Conservation (phyloP, 2,329 filamentous ascomycete species). For the Phoma herbarum region DNA sequence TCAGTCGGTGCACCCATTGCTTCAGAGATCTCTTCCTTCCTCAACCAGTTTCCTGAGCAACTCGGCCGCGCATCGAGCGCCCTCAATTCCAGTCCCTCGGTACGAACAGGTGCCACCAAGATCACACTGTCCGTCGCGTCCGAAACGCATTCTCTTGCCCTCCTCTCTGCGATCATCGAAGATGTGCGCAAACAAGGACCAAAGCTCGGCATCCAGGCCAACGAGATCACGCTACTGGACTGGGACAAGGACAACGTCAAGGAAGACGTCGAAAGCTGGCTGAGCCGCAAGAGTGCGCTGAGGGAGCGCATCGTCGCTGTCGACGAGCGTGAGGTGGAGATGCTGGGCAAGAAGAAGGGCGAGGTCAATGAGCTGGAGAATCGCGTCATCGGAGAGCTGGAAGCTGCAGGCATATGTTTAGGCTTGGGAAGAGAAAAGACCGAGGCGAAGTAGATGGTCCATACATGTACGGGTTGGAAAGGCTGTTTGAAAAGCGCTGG, state of each 20-base stretch:
- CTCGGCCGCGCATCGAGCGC: conserved; percentile 75
- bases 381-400: conserved; percentile 67
- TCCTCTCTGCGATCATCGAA: conserved; percentile 77
- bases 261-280: conserved; percentile 85
- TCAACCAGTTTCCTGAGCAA: conserved; percentile 88
- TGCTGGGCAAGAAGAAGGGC: conserved; percentile 54
- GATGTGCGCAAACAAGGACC: conserved; percentile 64
- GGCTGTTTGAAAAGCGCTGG: conserved; percentile 7
- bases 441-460: conserved; percentile 16
- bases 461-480: not conserved
- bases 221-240: conserved; percentile 73
- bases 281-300: conserved; percentile 73
- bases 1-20: conserved; percentile 83
- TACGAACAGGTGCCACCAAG: conserved; percentile 53
- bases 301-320: conserved; percentile 77
- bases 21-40: conserved; percentile 82
- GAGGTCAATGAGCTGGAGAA: conserved; percentile 71
- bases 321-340: conserved; percentile 75
- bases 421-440: conserved; percentile 31
- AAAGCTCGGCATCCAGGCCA: conserved; percentile 59
- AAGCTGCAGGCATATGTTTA: conserved; percentile 50
- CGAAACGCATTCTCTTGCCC: conserved; percentile 80
- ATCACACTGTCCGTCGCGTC: conserved; percentile 77
- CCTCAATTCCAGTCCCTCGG: conserved; percentile 65
- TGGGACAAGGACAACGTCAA: conserved; percentile 78